A percentile compares a stretch with the other conserved stretches of the same genome.
phyloP scores from a whole-genome alignment of 192 early-diverging fungal genomes.

The Jimgerdemannia flammicorona region DNA sequence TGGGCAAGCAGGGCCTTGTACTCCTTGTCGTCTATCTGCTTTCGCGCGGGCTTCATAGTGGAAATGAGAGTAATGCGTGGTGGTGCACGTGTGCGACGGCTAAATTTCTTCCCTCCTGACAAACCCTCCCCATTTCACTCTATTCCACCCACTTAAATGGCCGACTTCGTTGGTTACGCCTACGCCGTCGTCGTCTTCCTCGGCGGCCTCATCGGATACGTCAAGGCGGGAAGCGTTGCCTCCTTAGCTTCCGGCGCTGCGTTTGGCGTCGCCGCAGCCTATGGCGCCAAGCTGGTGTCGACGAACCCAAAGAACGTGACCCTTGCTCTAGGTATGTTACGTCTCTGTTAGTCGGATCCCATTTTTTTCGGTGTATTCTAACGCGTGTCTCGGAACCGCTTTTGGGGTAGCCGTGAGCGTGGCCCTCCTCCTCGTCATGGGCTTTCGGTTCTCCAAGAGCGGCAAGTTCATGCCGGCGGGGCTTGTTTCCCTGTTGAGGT shows the following conservation, averaged over 20 bases:
- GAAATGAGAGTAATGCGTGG: too few relatives aligned
- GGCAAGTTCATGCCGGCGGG: conserved; percentile 47
- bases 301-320: conserved; percentile 18
- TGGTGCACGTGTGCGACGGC: too few relatives aligned
- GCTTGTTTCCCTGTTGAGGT: conserved; percentile 34
- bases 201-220: conserved; percentile 24
- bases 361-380: background rate
- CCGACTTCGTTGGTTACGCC: conserved; percentile 10
- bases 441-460: conserved; percentile 28
- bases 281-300: conserved; percentile 26
- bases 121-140: too few relatives aligned
- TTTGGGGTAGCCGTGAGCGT: conserved; percentile 19
- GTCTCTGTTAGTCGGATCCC: background rate
- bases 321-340: conserved; percentile 27
- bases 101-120: too few relatives aligned
- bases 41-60: too few relatives aligned
- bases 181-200: conserved; percentile 15
- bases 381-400: background rate
- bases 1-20: background rate
- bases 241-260: conserved; percentile 27
- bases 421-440: conserved; percentile 31
- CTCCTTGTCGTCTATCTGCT: too few relatives aligned
- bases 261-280: conserved; percentile 22
- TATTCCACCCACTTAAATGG: too few relatives aligned
- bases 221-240: conserved; percentile 8